A percentile compares a stretch with the other conserved stretches of the same genome.
Conservation (phyloP, 169 alveolate genomes). For the Eimeria falciformis region DNA sequence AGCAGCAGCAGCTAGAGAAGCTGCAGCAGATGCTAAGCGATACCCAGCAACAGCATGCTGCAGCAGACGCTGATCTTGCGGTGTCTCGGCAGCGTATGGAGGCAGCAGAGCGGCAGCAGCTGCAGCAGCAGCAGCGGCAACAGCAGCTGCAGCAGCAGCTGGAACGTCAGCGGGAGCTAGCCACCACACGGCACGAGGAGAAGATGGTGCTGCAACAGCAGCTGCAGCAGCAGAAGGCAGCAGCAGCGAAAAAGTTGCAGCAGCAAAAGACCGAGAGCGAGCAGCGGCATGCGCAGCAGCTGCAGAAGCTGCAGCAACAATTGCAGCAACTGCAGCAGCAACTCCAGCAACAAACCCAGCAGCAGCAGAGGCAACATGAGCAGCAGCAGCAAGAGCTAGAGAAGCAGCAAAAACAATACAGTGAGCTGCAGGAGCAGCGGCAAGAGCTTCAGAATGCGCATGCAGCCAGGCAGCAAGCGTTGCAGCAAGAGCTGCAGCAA, state of each 20-base stretch:
- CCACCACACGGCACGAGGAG: conserved; percentile 42
- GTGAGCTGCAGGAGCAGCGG: neutral
- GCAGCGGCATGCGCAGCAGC: conserved; percentile 40
- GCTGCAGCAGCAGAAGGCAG: conserved; percentile 68
- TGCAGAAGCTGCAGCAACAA: conserved; percentile 59
- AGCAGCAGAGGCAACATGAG: conserved; percentile 24
- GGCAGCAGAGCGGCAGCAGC: conserved; percentile 62
- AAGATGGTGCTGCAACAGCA: conserved; percentile 27
- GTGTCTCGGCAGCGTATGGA: conserved; percentile 11
- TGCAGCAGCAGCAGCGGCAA: conserved; percentile 55
- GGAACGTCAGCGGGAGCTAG: conserved; percentile 58
- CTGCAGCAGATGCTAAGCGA: conserved; percentile 45
- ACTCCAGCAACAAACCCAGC: neutral
- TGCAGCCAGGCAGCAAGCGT: conserved; percentile 20
- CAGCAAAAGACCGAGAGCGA: conserved; percentile 31
- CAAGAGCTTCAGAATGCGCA: conserved; percentile 35
- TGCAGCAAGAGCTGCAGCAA: conserved; percentile 54
- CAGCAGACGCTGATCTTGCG: conserved; percentile 34
- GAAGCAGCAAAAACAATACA: neutral
- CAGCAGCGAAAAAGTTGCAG: conserved; percentile 61
- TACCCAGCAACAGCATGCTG: conserved; percentile 37
- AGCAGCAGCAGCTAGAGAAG: conserved; percentile 64
- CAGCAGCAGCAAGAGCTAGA: conserved; percentile 34
- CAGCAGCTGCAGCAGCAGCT: conserved; percentile 72
- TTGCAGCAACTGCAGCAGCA: neutral